Evolutionary conservation across 129 eudicot species (phyloP).

Genomic region (Daucus carota): DNA sequence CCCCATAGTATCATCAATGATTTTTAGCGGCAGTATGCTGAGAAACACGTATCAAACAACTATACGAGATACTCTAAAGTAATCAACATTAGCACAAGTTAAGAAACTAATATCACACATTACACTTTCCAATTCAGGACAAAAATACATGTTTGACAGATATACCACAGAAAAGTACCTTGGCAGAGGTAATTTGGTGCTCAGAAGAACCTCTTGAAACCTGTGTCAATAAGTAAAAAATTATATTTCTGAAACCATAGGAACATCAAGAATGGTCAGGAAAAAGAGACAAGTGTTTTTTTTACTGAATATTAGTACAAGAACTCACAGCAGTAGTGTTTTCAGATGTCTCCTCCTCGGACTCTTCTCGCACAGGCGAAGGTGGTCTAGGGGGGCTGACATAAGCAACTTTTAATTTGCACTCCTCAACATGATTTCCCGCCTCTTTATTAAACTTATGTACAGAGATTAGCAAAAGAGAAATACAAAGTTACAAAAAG

Average conservation of each 20-base stretch:
- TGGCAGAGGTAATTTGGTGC: neutral
- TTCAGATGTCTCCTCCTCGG: constrained; percentile 29
- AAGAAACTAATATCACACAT: neutral
- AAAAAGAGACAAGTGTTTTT: neutral
- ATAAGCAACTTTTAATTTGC: constrained; percentile 28
- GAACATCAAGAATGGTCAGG: neutral
- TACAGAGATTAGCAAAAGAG: neutral
- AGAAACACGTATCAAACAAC: too few species aligned
- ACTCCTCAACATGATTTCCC: constrained; percentile 26
- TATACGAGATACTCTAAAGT: too few species aligned
- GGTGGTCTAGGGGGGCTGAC: constrained; percentile 30
- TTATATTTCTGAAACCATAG: neutral
- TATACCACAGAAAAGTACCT: neutral
- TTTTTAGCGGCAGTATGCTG: too few species aligned
- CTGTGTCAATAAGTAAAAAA: neutral
- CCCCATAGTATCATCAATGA: too few species aligned
- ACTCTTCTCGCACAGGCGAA: constrained; percentile 28
- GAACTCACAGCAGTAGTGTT: constrained; percentile 14
- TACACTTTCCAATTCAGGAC: neutral
- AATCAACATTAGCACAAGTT: too few species aligned
- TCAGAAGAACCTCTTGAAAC: constrained; percentile 3
- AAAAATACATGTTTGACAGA: neutral
- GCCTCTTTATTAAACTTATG: constrained; percentile 26
- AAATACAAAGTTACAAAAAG: neutral
- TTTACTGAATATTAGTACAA: neutral